Conservation (phyloP, 331 rosid genomes). For the Phaseolus coccineus region DNA sequence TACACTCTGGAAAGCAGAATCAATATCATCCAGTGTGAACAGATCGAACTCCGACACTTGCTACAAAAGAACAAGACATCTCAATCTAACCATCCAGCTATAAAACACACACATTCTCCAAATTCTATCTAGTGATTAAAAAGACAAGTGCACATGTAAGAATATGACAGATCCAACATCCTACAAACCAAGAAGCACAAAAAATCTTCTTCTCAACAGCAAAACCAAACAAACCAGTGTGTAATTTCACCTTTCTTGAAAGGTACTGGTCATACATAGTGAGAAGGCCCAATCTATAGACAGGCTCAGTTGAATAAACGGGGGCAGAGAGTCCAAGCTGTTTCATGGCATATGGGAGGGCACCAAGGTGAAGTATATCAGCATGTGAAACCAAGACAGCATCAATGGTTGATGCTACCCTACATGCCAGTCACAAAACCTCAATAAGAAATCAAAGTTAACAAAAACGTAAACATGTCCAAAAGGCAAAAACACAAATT, state of each 20-base stretch:
- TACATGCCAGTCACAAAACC: slow-evolving; percentile 47
- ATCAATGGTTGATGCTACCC: slow-evolving; percentile 85
- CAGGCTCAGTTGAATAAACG: slow-evolving; percentile 88
- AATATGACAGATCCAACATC: neutral
- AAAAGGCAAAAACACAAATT: slow-evolving; percentile 9
- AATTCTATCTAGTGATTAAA: neutral
- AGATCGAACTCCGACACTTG: slow-evolving; percentile 93
- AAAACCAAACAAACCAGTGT: slow-evolving; percentile 20
- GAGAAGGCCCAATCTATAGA: slow-evolving; percentile 86
- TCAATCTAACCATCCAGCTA: slow-evolving; percentile 36
- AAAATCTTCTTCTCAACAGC: neutral
- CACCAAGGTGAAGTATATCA: slow-evolving; percentile 96
- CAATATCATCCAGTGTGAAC: slow-evolving; percentile 91
- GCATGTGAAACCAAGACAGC: slow-evolving; percentile 92
- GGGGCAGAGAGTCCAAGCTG: slow-evolving; percentile 87
- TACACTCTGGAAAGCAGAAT: slow-evolving; percentile 82
- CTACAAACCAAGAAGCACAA: slow-evolving; percentile 21
- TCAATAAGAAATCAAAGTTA: slow-evolving; percentile 34
- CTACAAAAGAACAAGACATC: slow-evolving; percentile 56
- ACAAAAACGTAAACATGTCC: neutral
- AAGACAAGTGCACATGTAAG: neutral
- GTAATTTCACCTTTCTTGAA: slow-evolving; percentile 76
- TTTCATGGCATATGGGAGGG: slow-evolving; percentile 86
- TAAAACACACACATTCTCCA: slow-evolving; percentile 8
- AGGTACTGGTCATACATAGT: slow-evolving; percentile 94